These are phyloP conservation scores for Phytophthora agathidicida DNA, from an alignment of 352 stramenopile genomes.

Conservation along the genomic window DNA sequence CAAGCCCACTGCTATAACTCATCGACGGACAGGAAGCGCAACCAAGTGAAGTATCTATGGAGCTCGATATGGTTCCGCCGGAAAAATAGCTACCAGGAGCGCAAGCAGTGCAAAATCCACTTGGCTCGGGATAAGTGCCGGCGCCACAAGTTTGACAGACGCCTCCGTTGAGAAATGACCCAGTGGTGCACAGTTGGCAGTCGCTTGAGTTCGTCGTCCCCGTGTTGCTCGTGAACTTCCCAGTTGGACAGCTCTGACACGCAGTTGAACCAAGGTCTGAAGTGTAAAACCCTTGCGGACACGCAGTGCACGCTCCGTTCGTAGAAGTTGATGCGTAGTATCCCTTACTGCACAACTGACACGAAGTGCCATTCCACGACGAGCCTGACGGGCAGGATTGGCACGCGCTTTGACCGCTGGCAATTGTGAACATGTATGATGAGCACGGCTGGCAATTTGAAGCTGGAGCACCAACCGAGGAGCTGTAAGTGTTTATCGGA, in stretches of 20 bases:
- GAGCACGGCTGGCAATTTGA: conserved; percentile 43
- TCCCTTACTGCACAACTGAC: conserved; percentile 44
- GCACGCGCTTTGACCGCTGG: conserved; percentile 39
- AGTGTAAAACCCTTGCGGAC: conserved; percentile 49
- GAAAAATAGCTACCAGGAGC: conserved; percentile 48
- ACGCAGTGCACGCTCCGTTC: conserved; percentile 47
- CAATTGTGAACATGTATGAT: conserved; percentile 40
- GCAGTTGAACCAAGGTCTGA: conserved; percentile 14
- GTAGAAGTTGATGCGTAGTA: conserved; percentile 37
- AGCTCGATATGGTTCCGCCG: background rate
- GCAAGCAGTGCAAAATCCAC: conserved; percentile 48
- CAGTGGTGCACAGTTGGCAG: conserved; percentile 42
- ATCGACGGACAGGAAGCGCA: conserved; percentile 56
- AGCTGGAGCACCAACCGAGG: conserved; percentile 18
- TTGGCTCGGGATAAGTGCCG: conserved; percentile 33
- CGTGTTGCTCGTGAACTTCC: conserved; percentile 37
- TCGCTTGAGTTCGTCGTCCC: conserved; percentile 28
- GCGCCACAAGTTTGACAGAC: conserved; percentile 30
- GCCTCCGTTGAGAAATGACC: conserved; percentile 38
- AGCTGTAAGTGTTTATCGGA: conserved; percentile 56
- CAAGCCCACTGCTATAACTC: conserved; percentile 25
- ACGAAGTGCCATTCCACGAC: conserved; percentile 25
- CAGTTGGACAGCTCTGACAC: conserved; percentile 43
- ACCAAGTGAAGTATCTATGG: conserved; percentile 16
- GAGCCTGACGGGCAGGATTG: conserved; percentile 36